Base-by-base conservation (phyloP, 2,329 filamentous ascomycete genomes). In the Ascosphaera apis region DNA sequence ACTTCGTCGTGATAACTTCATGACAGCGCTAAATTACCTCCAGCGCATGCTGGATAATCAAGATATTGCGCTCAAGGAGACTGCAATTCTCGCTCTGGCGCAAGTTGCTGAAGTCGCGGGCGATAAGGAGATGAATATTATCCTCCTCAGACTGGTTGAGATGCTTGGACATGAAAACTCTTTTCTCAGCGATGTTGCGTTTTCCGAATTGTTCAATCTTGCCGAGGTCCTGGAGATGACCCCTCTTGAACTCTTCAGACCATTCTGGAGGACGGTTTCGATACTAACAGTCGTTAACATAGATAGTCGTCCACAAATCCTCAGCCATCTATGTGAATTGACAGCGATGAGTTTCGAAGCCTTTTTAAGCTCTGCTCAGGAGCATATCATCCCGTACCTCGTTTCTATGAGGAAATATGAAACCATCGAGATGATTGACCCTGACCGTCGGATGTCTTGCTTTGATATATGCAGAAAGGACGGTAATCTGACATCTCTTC, bases 241-340 rank as follows among this genome's bases (percentile, higher is more conserved):
- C 1, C 66, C 75, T 2, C 64, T 67, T 18, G 69, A 72, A 12
- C 60, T 98, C 0, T 75, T 95, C 38, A 72, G 75, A 37, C 83
- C 86, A 1, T 95, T 83, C 52, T 95, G 86, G 84, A 71, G 72
- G 43, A 86, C 69, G 19, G 63, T 98, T 32, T 84, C 82, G 0
- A 76, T 86, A 40, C 68, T 75, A 35, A 74, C 81, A 2, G 76
- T 88, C 18, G 86, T 83, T 50, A 81, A 92, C 45, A 66, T 95
- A 41, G 65, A 76, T 15, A 65, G 69, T 34, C 70, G 76, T 33
- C 86, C 88, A n/a, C 80, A 88, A 46, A 77, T 84, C 48, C 76
- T 74, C 33, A 72, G 79, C 37, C 66, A 77, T 32, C 65, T 95
- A 34, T 81, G 83, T 16, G 82, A 91, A 43, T 56, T 95, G 19